Evolutionary conservation across 2,329 filamentous ascomycete genomes (phyloP).

Genomic region (Fusarium pseudograminearum): DNA sequence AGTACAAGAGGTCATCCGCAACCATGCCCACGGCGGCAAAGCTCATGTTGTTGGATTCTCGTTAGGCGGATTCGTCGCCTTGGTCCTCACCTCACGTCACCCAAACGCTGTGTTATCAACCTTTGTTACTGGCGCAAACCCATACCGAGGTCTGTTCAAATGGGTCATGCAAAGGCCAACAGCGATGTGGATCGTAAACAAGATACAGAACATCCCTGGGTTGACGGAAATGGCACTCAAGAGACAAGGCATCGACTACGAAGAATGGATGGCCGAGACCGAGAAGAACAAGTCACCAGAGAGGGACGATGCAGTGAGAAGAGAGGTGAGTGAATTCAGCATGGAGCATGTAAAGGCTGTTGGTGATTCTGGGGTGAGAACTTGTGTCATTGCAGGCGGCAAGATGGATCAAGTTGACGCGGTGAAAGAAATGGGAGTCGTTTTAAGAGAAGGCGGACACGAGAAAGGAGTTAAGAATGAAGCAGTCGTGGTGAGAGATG

Average conservation of each 20-base stretch:
- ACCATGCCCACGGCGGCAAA: constrained; percentile 49
- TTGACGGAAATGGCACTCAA: constrained; percentile 7
- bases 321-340: constrained; percentile 4
- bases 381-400: constrained; percentile 25
- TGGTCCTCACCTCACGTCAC: constrained; percentile 11
- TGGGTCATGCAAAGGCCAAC: constrained; percentile 24
- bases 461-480: constrained; percentile 2
- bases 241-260: constrained; percentile 26
- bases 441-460: constrained; percentile 1
- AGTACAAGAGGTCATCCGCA: constrained; percentile 51
- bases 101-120: constrained; percentile 9
- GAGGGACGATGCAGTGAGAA: background rate
- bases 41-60: constrained; percentile 59
- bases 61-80: constrained; percentile 34
- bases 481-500: constrained; percentile 25
- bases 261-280: constrained; percentile 18
- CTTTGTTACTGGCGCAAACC: constrained; percentile 18
- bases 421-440: constrained; percentile 8
- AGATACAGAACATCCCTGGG: constrained; percentile 3
- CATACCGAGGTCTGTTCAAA: constrained; percentile 22
- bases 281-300: constrained; percentile 26
- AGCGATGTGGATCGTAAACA: constrained; percentile 1
- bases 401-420: constrained; percentile 32
- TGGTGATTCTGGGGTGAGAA: constrained; percentile 18
- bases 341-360: constrained; percentile 9